These are phyloP conservation scores for Zymoseptoria passerinii DNA, from an alignment of 2,329 filamentous ascomycete genomes.

Conservation along the genomic window DNA sequence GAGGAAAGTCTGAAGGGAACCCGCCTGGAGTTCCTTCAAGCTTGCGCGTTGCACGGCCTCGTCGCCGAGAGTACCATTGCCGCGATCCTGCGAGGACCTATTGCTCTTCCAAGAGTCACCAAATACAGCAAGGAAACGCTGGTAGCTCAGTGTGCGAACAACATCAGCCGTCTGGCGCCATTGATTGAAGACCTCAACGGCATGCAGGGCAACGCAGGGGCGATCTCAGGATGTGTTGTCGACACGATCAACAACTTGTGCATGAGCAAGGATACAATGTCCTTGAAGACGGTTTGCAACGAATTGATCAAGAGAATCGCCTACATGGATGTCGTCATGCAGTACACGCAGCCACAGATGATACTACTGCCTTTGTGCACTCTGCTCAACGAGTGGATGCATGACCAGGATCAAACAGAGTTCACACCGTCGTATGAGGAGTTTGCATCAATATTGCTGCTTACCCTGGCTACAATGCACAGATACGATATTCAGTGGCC, in stretches of 20 bases:
- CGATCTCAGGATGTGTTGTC: constrained; percentile 62
- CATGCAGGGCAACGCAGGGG: constrained; percentile 85
- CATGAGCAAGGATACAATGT: constrained; percentile 66
- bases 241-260: constrained; percentile 53
- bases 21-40: constrained; percentile 76
- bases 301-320: constrained; percentile 64
- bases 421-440: constrained; percentile 83
- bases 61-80: constrained; percentile 71
- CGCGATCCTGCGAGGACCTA: constrained; percentile 72
- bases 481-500: constrained; percentile 58
- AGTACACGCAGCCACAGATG: constrained; percentile 63
- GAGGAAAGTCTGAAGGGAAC: constrained; percentile 57
- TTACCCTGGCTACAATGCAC: constrained; percentile 66
- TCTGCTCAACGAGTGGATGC: constrained; percentile 68
- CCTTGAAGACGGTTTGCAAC: constrained; percentile 65
- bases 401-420: constrained; percentile 73
- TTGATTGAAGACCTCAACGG: constrained; percentile 76
- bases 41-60: constrained; percentile 81
- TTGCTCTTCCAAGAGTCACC: constrained; percentile 64
- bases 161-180: constrained; percentile 65
- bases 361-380: constrained; percentile 67
- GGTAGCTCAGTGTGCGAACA: constrained; percentile 66
- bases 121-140: constrained; percentile 71
- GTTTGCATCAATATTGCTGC: constrained; percentile 66
- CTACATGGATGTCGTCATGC: constrained; percentile 63